Base-by-base conservation (phyloP, 1,284 basidiomycete species). In the Retiboletus flavoniger region DNA sequence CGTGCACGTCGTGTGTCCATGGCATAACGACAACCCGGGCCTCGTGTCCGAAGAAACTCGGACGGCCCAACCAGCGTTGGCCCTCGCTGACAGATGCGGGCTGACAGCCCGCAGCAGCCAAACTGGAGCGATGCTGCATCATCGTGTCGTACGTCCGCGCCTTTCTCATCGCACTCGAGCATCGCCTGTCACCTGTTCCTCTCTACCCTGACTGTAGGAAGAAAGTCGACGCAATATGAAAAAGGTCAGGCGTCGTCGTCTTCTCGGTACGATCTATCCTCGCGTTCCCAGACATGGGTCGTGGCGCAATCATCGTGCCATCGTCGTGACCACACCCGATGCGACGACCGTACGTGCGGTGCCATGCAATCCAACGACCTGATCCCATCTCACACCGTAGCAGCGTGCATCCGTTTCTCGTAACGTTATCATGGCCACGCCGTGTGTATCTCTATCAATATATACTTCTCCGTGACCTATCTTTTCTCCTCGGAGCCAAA, bases 201-300 rank as follows among this genome's bases (percentile, higher is more conserved):
- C 2, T 16, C 54, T 2, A 49, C 55, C 55, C 55, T 57, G 55
- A 57, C 24, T 50, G 55, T 53, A 57, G 55, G 55, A 43, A 55
- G 19, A 51, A 29, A 10, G 7, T 13, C 41, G n/a, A 43, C 6
- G 26, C n/a, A 43, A 43, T 17, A 43, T 43, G 41, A 43, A 28
- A 24, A 41, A 24, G 40, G 40, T 21, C 24, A 21, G 8, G 40
- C 40, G 21, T 41, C 40, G 21, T 41, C 40, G 21, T 24, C 21
- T 48, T 48, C 36, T 32, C 24, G n/a, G 53, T 54, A 32, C 42
- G 42, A 50, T 54, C 29, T n/a, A 7, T n/a, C n/a, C 9, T 13
- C 24, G 42, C 28, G 19, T 58, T 55, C 55, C 24, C 54, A 58
- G 32, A 34, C 55, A 58, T 26, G 45, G 14, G 28, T 52, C 39